These are phyloP conservation scores for Colletotrichum destructivum DNA, from an alignment of 2,329 filamentous ascomycete genomes.

Conservation along the genomic window DNA sequence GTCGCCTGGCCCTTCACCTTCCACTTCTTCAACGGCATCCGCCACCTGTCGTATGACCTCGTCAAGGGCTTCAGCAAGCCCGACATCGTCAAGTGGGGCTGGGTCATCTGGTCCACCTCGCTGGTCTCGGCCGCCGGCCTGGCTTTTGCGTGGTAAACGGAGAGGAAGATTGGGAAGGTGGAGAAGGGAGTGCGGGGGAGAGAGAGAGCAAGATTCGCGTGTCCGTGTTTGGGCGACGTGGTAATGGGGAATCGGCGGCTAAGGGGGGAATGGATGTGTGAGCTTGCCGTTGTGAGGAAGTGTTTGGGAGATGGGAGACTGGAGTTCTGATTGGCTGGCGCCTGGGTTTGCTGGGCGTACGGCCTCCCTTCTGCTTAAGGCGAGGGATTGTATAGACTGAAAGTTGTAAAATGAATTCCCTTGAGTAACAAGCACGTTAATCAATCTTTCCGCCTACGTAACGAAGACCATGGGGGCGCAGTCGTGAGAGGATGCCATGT, in stretches of 20 bases:
- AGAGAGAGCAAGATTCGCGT: slow-evolving; percentile 1
- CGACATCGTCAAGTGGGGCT: slow-evolving; percentile 62
- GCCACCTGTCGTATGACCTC: slow-evolving; percentile 69
- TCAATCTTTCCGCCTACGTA: slow-evolving; percentile 11
- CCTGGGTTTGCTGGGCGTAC: slow-evolving; percentile 33
- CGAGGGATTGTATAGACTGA: slow-evolving; percentile 40
- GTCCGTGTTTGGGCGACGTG: background rate
- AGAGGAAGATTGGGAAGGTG: background rate
- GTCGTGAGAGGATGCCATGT: no score
- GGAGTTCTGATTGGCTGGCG: slow-evolving; percentile 40
- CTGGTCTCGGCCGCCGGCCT: slow-evolving; percentile 62
- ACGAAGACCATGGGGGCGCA: no score
- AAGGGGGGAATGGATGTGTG: background rate
- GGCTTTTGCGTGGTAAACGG: slow-evolving; percentile 63
- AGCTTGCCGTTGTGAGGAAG: slow-evolving; percentile 18
- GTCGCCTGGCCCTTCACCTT: slow-evolving; percentile 73
- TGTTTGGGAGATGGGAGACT: slow-evolving; percentile 13
- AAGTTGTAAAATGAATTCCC: slow-evolving; percentile 42
- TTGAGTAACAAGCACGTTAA: slow-evolving; percentile 40
- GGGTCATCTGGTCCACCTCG: slow-evolving; percentile 63
- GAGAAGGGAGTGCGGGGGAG: no score
- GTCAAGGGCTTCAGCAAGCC: slow-evolving; percentile 66
- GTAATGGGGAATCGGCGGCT: slow-evolving; percentile 5
- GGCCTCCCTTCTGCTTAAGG: slow-evolving; percentile 27
- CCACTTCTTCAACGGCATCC: slow-evolving; percentile 70